A percentile compares a stretch with the other conserved stretches of the same genome.
Evolutionary conservation across 352 stramenopile species (phyloP).

Genomic region (Pythium guiyangense): DNA sequence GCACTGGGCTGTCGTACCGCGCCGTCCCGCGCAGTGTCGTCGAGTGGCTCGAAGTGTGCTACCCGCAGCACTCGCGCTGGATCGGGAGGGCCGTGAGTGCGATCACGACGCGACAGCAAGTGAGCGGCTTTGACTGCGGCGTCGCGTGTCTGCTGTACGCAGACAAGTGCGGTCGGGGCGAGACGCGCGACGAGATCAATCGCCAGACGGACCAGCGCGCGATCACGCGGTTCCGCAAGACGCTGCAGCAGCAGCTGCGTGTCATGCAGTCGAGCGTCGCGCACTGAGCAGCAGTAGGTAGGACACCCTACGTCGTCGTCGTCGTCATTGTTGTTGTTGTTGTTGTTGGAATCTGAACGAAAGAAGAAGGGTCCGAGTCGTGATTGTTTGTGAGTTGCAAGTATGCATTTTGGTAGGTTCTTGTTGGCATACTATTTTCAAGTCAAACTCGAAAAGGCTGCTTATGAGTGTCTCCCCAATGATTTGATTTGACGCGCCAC

Average conservation of each 20-base stretch:
- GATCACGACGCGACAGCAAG: slow-evolving; percentile 82
- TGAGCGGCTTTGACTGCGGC: slow-evolving; percentile 88
- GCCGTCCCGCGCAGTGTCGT: slow-evolving; percentile 76
- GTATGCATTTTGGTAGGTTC: no score
- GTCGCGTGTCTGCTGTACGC: slow-evolving; percentile 86
- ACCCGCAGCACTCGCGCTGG: slow-evolving; percentile 59
- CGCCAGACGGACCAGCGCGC: slow-evolving; percentile 51
- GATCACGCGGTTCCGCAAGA: slow-evolving; percentile 66
- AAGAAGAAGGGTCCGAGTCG: no score
- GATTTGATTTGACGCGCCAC: no score
- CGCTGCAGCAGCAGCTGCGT: slow-evolving; percentile 38
- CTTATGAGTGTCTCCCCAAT: no score
- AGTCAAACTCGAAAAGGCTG: no score
- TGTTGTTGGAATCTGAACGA: no score
- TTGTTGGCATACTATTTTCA: no score
- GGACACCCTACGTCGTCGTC: no score
- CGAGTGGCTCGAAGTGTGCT: slow-evolving; percentile 81
- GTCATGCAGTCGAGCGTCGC: slow-evolving; percentile 1
- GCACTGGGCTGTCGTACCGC: slow-evolving; percentile 59
- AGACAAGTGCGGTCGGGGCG: slow-evolving; percentile 72
- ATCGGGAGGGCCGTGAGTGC: slow-evolving; percentile 50
- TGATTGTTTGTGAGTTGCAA: no score
- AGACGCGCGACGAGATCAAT: slow-evolving; percentile 58
- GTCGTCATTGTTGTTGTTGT: no score
- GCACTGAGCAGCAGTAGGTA: no score